phyloP scores from a whole-genome alignment of 1,284 basidiomycete genomes.

The Mycena sp. region DNA sequence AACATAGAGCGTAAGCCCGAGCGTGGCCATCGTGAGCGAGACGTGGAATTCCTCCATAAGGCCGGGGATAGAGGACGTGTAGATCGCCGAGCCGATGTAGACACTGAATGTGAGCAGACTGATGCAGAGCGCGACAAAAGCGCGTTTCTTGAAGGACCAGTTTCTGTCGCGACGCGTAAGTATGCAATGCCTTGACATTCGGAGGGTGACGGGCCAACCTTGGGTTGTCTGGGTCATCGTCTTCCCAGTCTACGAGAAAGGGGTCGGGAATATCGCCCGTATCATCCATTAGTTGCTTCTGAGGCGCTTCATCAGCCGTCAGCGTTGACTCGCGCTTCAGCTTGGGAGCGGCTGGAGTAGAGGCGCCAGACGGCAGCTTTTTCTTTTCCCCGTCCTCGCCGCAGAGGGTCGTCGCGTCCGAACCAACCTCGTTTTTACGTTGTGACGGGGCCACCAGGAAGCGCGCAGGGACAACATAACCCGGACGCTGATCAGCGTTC shows the following conservation, averaged over 20 bases:
- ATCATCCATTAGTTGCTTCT: conserved; percentile 14
- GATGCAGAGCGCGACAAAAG: conserved; percentile 57
- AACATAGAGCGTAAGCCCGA: conserved; percentile 50
- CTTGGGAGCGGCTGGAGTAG: neutral
- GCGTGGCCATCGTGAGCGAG: conserved; percentile 51
- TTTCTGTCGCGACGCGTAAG: conserved; percentile 32
- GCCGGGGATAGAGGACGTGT: conserved; percentile 43
- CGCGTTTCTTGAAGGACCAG: conserved; percentile 40
- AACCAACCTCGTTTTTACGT: neutral
- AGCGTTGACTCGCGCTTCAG: neutral
- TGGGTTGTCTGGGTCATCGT: conserved; percentile 44
- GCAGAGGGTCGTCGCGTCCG: conserved; percentile 14
- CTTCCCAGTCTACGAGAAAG: conserved; percentile 39
- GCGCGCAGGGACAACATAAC: conserved; percentile 27
- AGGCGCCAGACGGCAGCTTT: neutral
- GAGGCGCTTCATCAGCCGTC: neutral
- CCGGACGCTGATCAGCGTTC: conserved; percentile 32
- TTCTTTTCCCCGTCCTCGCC: conserved; percentile 4
- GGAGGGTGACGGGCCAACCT: conserved; percentile 22
- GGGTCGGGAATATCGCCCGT: conserved; percentile 20
- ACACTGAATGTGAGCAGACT: conserved; percentile 70
- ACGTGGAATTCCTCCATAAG: conserved; percentile 59
- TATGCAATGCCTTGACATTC: conserved; percentile 40
- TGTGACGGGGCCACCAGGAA: conserved; percentile 9
- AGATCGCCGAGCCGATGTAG: conserved; percentile 47